A percentile compares a stretch with the other conserved stretches of the same genome.
phyloP scores from a whole-genome alignment of 179 eudicot species.

The Patellifolia procumbens region DNA sequence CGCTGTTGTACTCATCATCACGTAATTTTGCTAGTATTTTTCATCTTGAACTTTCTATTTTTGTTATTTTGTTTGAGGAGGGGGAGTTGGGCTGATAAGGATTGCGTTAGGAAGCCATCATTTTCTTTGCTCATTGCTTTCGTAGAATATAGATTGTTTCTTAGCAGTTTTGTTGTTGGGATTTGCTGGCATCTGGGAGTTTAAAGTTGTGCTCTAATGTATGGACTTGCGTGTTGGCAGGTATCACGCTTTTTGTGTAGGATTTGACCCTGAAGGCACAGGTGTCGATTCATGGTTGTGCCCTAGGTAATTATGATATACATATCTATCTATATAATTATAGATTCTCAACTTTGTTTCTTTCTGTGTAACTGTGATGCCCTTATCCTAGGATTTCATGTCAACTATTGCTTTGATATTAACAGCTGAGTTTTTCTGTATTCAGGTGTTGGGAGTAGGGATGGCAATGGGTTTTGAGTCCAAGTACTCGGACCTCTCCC shows the following conservation, averaged over 20 bases:
- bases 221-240: constrained; percentile 46
- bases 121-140: constrained; percentile 2
- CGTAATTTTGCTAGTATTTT: background rate
- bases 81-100: constrained; percentile 4
- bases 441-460: background rate
- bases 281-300: constrained; percentile 86
- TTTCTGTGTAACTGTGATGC: background rate
- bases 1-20: background rate
- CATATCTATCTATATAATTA: background rate
- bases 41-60: background rate
- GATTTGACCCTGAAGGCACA: constrained; percentile 81
- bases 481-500: no score
- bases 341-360: background rate
- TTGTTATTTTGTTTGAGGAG: background rate
- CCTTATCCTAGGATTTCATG: background rate
- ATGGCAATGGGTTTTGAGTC: no score
- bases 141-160: background rate
- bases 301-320: constrained; percentile 63
- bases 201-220: constrained; percentile 19
- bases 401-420: background rate
- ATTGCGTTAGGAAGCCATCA: background rate
- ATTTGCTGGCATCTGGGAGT: background rate
- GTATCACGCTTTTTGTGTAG: constrained; percentile 98
- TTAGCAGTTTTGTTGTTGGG: constrained; percentile 4
- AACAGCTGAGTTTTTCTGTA: background rate